Evolutionary conservation across 371 early-diverging fungal genomes (phyloP).

Genomic region (Parasitella parasitica): DNA sequence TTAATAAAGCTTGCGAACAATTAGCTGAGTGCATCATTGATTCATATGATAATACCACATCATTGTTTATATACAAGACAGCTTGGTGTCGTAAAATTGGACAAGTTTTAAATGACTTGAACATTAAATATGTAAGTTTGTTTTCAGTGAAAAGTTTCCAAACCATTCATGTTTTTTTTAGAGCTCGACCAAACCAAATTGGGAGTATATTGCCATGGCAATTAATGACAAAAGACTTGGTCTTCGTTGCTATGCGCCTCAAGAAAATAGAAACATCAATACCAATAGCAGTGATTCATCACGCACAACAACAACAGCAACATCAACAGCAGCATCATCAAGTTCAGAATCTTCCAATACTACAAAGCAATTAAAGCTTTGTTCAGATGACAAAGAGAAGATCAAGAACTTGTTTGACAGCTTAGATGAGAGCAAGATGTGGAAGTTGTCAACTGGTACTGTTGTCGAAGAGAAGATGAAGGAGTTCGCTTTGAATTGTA

Average conservation of each 20-base stretch:
- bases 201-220: slow-evolving; percentile 12
- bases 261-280: slow-evolving; percentile 2
- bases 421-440: slow-evolving; percentile 7
- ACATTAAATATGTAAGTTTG: slow-evolving; percentile 8
- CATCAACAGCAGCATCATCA: neutral
- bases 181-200: slow-evolving; percentile 6
- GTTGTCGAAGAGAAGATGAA: slow-evolving; percentile 10
- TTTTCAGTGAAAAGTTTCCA: slow-evolving; percentile 12
- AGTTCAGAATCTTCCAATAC: slow-evolving; percentile 1
- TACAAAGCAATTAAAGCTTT: slow-evolving; percentile 10
- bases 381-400: slow-evolving; percentile 9
- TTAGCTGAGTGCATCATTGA: too few species aligned
- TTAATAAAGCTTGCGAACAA: too few species aligned
- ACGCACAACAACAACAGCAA: neutral
- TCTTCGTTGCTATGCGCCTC: neutral
- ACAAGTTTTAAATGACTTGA: slow-evolving; percentile 6
- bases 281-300: neutral
- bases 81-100: slow-evolving; percentile 7
- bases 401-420: slow-evolving; percentile 5
- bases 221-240: slow-evolving; percentile 18
- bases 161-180: slow-evolving; percentile 12
- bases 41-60: too few species aligned
- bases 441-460: slow-evolving; percentile 10
- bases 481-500: slow-evolving; percentile 6
- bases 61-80: slow-evolving; percentile 1